phyloP scores from a whole-genome alignment of 2,329 filamentous ascomycete species.

The Tolypocladium album region DNA sequence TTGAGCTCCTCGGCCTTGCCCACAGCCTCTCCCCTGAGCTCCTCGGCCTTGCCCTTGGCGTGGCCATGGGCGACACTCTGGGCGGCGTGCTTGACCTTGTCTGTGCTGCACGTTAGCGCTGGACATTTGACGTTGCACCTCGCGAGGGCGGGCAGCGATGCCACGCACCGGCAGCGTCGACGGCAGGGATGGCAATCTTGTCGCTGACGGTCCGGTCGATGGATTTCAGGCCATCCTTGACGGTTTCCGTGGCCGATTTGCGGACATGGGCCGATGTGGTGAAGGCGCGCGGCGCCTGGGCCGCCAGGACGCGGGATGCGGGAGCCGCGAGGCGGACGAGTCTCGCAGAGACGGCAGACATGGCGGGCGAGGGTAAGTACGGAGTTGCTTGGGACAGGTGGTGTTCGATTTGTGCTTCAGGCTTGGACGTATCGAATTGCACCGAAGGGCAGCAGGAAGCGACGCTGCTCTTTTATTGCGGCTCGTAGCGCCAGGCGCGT shows the following conservation, averaged over 20 bases:
- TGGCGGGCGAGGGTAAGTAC: slow-evolving; percentile 14
- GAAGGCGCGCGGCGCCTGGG: slow-evolving; percentile 37
- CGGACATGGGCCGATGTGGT: slow-evolving; percentile 31
- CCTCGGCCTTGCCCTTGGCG: slow-evolving; percentile 20
- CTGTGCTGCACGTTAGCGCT: slow-evolving; percentile 7
- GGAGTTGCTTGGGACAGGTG: background rate
- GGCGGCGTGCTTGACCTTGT: slow-evolving; percentile 38
- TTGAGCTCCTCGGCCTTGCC: slow-evolving; percentile 21
- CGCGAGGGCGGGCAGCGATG: background rate
- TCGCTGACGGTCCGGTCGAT: slow-evolving; percentile 50
- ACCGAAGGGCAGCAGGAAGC: background rate
- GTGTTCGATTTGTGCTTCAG: background rate
- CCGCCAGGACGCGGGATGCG: slow-evolving; percentile 24
- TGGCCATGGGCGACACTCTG: slow-evolving; percentile 23
- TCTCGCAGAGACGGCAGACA: slow-evolving; percentile 43
- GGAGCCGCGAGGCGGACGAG: slow-evolving; percentile 21
- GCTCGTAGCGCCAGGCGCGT: background rate
- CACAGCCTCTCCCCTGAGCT: slow-evolving; percentile 23
- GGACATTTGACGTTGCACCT: background rate
- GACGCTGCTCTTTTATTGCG: background rate
- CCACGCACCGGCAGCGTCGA: slow-evolving; percentile 45
- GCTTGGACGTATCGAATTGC: background rate
- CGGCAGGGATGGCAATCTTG: slow-evolving; percentile 51
- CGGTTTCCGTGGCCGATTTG: slow-evolving; percentile 40
- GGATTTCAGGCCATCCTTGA: slow-evolving; percentile 49